A percentile compares a stretch with the other conserved stretches of the same genome.
phyloP scores from a whole-genome alignment of 345 rosid genomes.

The Barbarea vulgaris region DNA sequence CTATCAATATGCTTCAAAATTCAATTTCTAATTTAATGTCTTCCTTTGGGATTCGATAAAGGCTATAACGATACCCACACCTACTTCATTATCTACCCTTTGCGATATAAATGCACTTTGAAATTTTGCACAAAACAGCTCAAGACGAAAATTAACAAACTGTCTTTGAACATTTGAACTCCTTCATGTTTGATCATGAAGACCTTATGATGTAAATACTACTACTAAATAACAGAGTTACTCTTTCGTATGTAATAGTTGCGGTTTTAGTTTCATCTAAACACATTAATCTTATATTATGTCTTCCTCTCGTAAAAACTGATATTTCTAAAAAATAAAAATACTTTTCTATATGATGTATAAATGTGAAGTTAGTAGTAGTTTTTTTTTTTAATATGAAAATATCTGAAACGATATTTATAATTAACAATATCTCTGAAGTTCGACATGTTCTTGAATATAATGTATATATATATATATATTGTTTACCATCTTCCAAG shows the following conservation, averaged over 20 bases:
- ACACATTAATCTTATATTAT: background rate
- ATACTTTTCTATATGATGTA: background rate
- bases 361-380: no score
- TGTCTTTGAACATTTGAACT: background rate
- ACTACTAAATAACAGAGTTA: background rate
- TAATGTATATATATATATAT: background rate
- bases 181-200: conserved; percentile 2
- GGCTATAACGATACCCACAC: conserved; percentile 41
- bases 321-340: no score
- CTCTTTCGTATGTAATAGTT: background rate
- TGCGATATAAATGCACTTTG: conserved; percentile 20
- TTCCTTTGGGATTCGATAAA: conserved; percentile 22
- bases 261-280: background rate
- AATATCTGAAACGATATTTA: background rate
- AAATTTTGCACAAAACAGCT: background rate
- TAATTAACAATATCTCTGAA: background rate
- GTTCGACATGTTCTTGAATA: background rate
- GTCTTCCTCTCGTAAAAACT: background rate
- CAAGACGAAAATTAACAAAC: background rate
- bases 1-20: conserved; percentile 36
- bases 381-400: background rate
- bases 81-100: conserved; percentile 33
- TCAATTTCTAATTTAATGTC: conserved; percentile 35
- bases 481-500: conserved; percentile 10
- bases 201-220: background rate